A percentile compares a stretch with the other conserved stretches of the same genome.
These are phyloP conservation scores for Spathaspora arborariae DNA, from an alignment of 805 yeast genomes.

Conservation along the genomic window DNA sequence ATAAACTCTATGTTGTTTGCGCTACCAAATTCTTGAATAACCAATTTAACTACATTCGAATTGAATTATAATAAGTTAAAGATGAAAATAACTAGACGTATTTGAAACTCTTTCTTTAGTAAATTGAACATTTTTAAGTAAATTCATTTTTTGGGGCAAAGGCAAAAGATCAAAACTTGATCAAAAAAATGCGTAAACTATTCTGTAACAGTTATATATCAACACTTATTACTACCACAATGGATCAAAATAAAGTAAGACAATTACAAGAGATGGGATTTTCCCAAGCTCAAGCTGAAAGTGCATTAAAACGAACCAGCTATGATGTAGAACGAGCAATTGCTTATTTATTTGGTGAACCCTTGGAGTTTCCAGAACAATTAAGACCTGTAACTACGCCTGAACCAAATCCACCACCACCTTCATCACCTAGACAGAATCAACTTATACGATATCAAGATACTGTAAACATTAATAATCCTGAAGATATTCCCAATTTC, in stretches of 20 bases:
- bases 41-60: too few species aligned
- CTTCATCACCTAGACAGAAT: constrained; percentile 1
- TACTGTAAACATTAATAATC: constrained; percentile 25
- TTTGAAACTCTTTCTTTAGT: too few species aligned
- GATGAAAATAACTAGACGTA: too few species aligned
- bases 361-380: constrained; percentile 13
- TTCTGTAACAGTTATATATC: background rate
- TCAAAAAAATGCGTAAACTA: background rate
- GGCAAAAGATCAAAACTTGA: too few species aligned
- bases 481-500: constrained; percentile 26
- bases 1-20: too few species aligned
- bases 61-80: too few species aligned
- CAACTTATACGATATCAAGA: constrained; percentile 12
- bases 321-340: constrained; percentile 26
- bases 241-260: constrained; percentile 13
- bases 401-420: constrained; percentile 8
- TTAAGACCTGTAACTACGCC: background rate
- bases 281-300: constrained; percentile 29
- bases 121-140: too few species aligned
- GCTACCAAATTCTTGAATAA: too few species aligned
- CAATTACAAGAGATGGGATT: constrained; percentile 39
- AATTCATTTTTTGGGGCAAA: too few species aligned
- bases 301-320: constrained; percentile 30
- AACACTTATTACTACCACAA: background rate
- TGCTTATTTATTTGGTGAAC: constrained; percentile 33